Conservation (phyloP, 129 eudicot species). For the Glebionis coronaria region DNA sequence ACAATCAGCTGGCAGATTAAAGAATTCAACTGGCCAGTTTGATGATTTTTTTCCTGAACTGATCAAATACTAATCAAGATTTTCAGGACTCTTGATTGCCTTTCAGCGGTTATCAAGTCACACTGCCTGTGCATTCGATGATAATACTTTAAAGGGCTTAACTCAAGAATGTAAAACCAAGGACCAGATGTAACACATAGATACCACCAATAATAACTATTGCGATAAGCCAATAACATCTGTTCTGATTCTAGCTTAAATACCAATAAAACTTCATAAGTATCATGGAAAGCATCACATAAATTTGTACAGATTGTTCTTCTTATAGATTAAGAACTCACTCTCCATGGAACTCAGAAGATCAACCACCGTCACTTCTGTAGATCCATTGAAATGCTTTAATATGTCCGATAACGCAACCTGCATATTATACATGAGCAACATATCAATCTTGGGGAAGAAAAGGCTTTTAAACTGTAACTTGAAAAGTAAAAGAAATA, state of each 20-base stretch:
- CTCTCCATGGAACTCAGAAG: conserved; percentile 59
- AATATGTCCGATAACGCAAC: conserved; percentile 48
- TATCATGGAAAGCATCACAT: conserved; percentile 29
- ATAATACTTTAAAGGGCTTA: neutral
- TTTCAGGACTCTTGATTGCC: neutral
- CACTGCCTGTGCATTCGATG: neutral
- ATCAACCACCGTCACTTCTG: conserved; percentile 38
- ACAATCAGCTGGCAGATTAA: too few relatives aligned
- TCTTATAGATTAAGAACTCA: conserved; percentile 62
- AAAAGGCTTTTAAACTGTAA: neutral
- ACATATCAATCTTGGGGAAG: neutral
- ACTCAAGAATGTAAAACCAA: neutral
- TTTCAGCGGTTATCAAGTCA: neutral
- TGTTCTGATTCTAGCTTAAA: neutral
- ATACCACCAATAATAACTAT: neutral
- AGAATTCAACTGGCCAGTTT: too few relatives aligned
- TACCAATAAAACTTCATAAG: neutral
- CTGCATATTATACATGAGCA: conserved; percentile 39
- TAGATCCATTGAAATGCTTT: conserved; percentile 60
- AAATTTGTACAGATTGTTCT: conserved; percentile 57
- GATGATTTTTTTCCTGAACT: too few relatives aligned
- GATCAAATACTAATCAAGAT: neutral
- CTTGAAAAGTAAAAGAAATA: too few relatives aligned
- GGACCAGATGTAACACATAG: neutral
- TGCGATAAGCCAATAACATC: neutral